Evolutionary conservation across 108 stramenopile genomes (phyloP).

Genomic region (Tribonema minus): DNA sequence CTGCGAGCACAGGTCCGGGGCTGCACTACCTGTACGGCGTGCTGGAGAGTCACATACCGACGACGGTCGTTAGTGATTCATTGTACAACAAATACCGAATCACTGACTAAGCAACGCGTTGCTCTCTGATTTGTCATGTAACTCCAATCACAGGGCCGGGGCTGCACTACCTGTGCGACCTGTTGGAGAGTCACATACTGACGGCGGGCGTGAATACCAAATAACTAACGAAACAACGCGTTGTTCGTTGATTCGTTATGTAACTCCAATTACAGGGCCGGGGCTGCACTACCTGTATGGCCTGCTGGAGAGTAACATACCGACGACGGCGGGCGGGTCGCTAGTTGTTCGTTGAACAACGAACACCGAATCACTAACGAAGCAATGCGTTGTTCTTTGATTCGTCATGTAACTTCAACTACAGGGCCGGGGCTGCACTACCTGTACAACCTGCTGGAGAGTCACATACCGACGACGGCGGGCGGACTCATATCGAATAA

Average conservation of each 20-base stretch:
- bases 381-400: no score
- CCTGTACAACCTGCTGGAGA: constrained; percentile 20
- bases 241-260: no score
- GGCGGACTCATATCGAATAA: not conserved
- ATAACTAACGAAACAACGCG: no score
- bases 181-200: constrained; percentile 15
- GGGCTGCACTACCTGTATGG: constrained; percentile 19
- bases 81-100: no score
- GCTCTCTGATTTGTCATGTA: no score
- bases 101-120: no score
- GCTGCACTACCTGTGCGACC: constrained; percentile 8
- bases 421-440: no score
- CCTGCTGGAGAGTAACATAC: constrained; percentile 7
- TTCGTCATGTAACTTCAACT: no score
- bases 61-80: not conserved
- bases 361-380: no score
- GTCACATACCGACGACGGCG: not conserved
- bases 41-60: constrained; percentile 19
- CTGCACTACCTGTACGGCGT: constrained; percentile 16
- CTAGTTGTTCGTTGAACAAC: no score
- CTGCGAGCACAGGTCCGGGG: constrained; percentile 25
- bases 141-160: no score
- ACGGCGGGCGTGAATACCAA: not conserved
- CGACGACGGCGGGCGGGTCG: constrained; percentile 2
- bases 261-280: no score